Base-by-base conservation (phyloP, 345 rosid genomes). In the Trapa bicornis region DNA sequence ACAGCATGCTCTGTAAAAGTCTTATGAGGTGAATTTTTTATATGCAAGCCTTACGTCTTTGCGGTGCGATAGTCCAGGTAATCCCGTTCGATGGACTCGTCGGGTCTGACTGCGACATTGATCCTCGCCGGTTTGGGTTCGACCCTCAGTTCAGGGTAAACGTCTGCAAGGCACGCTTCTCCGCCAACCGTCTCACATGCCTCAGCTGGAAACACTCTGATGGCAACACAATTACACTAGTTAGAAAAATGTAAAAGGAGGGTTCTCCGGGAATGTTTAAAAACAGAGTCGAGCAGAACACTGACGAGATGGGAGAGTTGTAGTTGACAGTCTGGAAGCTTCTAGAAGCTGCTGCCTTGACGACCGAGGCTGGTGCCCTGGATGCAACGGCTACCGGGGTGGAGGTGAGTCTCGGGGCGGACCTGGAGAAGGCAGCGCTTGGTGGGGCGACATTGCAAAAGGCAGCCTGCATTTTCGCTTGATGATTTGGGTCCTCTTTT, bases 141-240 rank as follows among this genome's bases (percentile, higher is more conserved):
- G 11, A 84, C 64, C 72, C 65, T 84, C 13, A 45, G 84, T 79
- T 89, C 93, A 37, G 96, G 89, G 71, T 77, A 85, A 15, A 80
- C 74, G 39, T 85, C 84, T 68, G 87, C 96, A 66, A 72, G 72
- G 67, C 96, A 85, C 3, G 91, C 86, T 5, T 89, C 86, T 56
- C 96, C 92, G 0, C 91, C 86, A 4, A 87, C 58, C n/a, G 77
- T 74, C 69, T 87, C 92, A 39, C 92, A 89, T 47, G 96, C 96
- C 71, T 89, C 96, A 1, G 87, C 96, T 71, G 93, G 93, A 67
- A 87, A 89, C 39, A 87, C 93, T 29, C 93, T 85, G 79, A 33
- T 16, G n/a, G 22, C 43, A 41, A 41, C 60, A 54, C 60, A 32
- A 13, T 5, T 7, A 6, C 0, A 29, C n/a, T 6, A 2, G 6